phyloP scores from a whole-genome alignment of 768 basidiomycete genomes.

The Boletus reticuloceps region DNA sequence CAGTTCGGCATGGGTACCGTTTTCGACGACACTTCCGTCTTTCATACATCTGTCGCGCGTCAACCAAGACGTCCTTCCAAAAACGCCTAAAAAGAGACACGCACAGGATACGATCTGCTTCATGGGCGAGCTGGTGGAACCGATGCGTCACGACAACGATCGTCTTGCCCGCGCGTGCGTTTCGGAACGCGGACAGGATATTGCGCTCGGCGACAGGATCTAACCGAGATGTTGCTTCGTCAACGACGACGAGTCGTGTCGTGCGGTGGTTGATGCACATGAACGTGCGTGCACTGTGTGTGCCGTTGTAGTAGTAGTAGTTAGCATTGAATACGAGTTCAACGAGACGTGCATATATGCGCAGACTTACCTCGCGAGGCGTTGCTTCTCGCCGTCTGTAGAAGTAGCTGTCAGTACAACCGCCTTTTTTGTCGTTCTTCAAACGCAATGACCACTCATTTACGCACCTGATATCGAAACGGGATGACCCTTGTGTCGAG shows the following conservation, averaged over 20 bases:
- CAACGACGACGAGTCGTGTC: slow-evolving; percentile 49
- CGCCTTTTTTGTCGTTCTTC: no score
- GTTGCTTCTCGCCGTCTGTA: slow-evolving; percentile 46
- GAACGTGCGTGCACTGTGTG: slow-evolving; percentile 43
- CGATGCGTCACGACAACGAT: slow-evolving; percentile 56
- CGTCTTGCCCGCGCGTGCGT: slow-evolving; percentile 45
- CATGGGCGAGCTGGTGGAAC: slow-evolving; percentile 46
- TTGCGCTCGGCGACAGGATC: slow-evolving; percentile 54
- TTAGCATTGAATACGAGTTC: neutral
- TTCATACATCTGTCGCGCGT: slow-evolving; percentile 29
- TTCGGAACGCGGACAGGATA: slow-evolving; percentile 41
- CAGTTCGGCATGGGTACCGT: slow-evolving; percentile 30
- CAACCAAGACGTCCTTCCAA: neutral
- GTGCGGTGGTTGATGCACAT: slow-evolving; percentile 35
- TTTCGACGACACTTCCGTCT: slow-evolving; percentile 29
- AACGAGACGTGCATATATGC: neutral
- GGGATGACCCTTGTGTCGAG: slow-evolving; percentile 19
- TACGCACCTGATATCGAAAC: slow-evolving; percentile 23
- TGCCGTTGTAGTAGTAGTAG: no score
- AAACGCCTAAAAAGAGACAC: slow-evolving; percentile 13
- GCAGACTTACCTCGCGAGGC: slow-evolving; percentile 44
- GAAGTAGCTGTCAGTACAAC: neutral
- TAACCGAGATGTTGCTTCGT: slow-evolving; percentile 58
- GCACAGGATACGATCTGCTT: slow-evolving; percentile 54
- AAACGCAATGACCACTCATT: no score